Evolutionary conservation across 2,329 filamentous ascomycete species (phyloP).

Genomic region (Claviceps cyperi): DNA sequence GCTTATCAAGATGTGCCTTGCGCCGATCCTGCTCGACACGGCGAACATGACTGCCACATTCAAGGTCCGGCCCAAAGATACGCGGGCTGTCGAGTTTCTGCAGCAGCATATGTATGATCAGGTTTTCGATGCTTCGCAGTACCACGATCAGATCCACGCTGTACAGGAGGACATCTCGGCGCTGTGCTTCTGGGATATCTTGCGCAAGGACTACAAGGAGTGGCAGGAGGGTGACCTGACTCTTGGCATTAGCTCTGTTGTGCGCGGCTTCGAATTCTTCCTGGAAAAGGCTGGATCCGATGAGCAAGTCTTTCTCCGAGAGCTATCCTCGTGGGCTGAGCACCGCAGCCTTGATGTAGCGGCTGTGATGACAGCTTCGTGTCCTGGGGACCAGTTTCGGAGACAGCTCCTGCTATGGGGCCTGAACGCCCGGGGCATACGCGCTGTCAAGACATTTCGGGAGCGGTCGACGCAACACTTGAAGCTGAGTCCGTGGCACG

Average conservation of each 20-base stretch:
- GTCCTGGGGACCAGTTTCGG: slow-evolving; percentile 38
- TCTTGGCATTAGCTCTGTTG: slow-evolving; percentile 54
- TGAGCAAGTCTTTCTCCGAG: slow-evolving; percentile 28
- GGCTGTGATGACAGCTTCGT: slow-evolving; percentile 55
- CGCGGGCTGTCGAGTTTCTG: slow-evolving; percentile 41
- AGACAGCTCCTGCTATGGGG: slow-evolving; percentile 58
- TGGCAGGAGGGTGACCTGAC: slow-evolving; percentile 45
- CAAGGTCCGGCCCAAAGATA: slow-evolving; percentile 53
- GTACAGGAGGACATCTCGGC: slow-evolving; percentile 54
- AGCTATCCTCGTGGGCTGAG: slow-evolving; percentile 36
- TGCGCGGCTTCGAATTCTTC: slow-evolving; percentile 48
- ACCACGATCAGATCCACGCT: slow-evolving; percentile 42
- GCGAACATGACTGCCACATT: slow-evolving; percentile 43
- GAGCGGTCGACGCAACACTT: slow-evolving; percentile 29
- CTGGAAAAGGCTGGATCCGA: slow-evolving; percentile 33
- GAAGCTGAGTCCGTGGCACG: slow-evolving; percentile 39
- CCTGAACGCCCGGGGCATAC: slow-evolving; percentile 31
- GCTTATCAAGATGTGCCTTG: slow-evolving; percentile 53
- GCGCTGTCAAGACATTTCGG: slow-evolving; percentile 41
- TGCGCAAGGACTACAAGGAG: slow-evolving; percentile 76
- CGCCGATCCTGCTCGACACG: slow-evolving; percentile 61
- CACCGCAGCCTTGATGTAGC: slow-evolving; percentile 47
- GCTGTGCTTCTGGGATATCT: slow-evolving; percentile 49
- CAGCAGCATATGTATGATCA: slow-evolving; percentile 30
- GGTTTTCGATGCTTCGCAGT: slow-evolving; percentile 37